Conservation (phyloP, 768 basidiomycete genomes). For the Xanthoconium stramineum region DNA sequence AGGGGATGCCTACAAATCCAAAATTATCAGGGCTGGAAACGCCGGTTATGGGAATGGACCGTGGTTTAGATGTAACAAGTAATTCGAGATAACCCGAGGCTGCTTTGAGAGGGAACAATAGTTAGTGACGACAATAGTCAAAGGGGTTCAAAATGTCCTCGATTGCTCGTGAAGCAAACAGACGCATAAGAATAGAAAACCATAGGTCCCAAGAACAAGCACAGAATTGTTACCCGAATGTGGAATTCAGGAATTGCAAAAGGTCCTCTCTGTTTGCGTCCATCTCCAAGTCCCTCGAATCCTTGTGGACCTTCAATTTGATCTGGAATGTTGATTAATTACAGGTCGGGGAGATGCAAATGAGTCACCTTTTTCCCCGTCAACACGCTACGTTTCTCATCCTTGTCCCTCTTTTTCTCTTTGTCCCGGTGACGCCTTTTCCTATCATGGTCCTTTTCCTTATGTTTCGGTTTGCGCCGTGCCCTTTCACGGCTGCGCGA, state of each 20-base stretch:
- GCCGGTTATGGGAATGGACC: too few relatives aligned
- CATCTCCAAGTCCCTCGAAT: conserved; percentile 51
- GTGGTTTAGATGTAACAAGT: too few relatives aligned
- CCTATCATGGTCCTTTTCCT: conserved; percentile 31
- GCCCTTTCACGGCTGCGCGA: conserved; percentile 29
- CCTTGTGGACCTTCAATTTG: conserved; percentile 61
- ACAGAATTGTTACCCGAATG: conserved; percentile 29
- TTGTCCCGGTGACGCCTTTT: conserved; percentile 38
- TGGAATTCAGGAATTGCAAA: conserved; percentile 54
- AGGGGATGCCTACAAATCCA: too few relatives aligned
- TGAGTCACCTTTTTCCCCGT: conserved; percentile 57
- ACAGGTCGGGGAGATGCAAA: not conserved
- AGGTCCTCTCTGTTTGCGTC: conserved; percentile 55
- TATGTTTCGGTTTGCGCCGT: conserved; percentile 23
- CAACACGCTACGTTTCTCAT: conserved; percentile 52
- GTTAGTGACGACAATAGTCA: too few relatives aligned
- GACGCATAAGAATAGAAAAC: not conserved
- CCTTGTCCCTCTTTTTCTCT: conserved; percentile 36
- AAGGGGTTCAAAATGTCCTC: too few relatives aligned
- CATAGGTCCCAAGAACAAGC: not conserved
- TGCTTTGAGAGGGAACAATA: too few relatives aligned
- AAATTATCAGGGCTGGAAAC: too few relatives aligned
- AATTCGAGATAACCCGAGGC: too few relatives aligned
- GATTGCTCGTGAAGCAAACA: not conserved
- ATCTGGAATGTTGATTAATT: conserved; percentile 36